Evolutionary conservation across 208 protist species (phyloP).

Genomic region (Trypanosoma theileri): DNA sequence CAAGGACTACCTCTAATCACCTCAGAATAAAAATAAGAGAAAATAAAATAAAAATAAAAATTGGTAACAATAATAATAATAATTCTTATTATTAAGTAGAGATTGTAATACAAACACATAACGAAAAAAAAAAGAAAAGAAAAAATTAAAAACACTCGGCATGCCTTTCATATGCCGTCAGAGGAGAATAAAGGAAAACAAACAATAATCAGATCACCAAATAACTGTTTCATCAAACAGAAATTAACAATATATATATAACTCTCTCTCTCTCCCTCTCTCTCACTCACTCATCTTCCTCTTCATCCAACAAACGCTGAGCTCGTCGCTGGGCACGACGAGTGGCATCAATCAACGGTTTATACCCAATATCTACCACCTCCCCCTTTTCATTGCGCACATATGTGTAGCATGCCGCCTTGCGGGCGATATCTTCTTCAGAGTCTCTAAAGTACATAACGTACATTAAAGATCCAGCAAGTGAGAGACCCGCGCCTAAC

Average conservation of each 20-base stretch:
- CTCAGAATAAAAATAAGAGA: too few relatives aligned
- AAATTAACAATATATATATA: neutral
- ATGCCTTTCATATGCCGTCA: too few relatives aligned
- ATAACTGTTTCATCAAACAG: too few relatives aligned
- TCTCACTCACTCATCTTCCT: constrained; percentile 25
- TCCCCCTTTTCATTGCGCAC: constrained; percentile 78
- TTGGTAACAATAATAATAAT: too few relatives aligned
- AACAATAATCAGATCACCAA: too few relatives aligned
- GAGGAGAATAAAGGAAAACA: too few relatives aligned
- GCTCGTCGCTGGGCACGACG: constrained; percentile 57
- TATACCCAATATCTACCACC: constrained; percentile 85
- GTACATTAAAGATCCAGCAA: constrained; percentile 60
- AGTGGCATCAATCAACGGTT: constrained; percentile 74
- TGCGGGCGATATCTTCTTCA: constrained; percentile 59
- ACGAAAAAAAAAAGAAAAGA: too few relatives aligned
- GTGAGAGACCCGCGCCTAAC: constrained; percentile 53
- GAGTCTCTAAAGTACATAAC: constrained; percentile 83
- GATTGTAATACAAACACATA: too few relatives aligned
- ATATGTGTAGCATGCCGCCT: constrained; percentile 82
- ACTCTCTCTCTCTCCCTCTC: neutral
- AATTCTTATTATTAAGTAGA: too few relatives aligned
- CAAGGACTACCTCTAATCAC: too few relatives aligned
- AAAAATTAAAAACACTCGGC: too few relatives aligned
- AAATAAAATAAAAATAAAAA: too few relatives aligned
- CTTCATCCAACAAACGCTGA: constrained; percentile 59